Evolutionary conservation across 2,329 filamentous ascomycete genomes (phyloP).

Genomic region (Trichophyton rubrum): DNA sequence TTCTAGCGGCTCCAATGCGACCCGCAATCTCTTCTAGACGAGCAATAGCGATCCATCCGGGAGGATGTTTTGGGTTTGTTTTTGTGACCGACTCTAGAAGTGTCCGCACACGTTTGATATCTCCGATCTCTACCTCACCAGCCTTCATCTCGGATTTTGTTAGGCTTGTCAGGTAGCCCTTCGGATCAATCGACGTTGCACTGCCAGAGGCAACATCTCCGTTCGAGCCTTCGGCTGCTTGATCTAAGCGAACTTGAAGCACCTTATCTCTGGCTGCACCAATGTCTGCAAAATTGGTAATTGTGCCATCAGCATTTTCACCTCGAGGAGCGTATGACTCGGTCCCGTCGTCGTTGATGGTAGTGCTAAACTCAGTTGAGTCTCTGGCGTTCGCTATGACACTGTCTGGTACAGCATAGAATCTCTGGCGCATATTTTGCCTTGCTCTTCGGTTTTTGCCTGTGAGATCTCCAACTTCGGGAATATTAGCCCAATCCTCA

Average conservation of each 20-base stretch:
- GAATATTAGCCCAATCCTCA: conserved; percentile 91
- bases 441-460: conserved; percentile 81
- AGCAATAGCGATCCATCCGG: conserved; percentile 91
- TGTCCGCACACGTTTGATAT: conserved; percentile 85
- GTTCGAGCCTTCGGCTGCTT: conserved; percentile 62
- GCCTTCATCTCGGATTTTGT: conserved; percentile 69
- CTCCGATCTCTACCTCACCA: conserved; percentile 73
- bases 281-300: conserved; percentile 97
- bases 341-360: conserved; percentile 66
- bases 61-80: conserved; percentile 87
- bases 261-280: conserved; percentile 94
- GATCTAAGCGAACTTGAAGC: conserved; percentile 81
- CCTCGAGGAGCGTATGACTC: conserved; percentile 34
- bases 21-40: conserved; percentile 86
- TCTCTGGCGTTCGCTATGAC: conserved; percentile 79
- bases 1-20: conserved; percentile 78
- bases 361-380: conserved; percentile 70
- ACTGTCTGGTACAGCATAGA: conserved; percentile 94
- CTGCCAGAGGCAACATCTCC: conserved; percentile 63
- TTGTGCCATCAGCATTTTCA: conserved; percentile 61
- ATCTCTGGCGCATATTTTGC: conserved; percentile 68
- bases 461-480: conserved; percentile 91
- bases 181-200: conserved; percentile 82
- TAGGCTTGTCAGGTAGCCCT: conserved; percentile 88
- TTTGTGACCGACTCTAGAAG: conserved; percentile 94